These are phyloP conservation scores for Pseudogymnoascus sp. DNA, from an alignment of 2,329 filamentous ascomycete species.

Conservation along the genomic window DNA sequence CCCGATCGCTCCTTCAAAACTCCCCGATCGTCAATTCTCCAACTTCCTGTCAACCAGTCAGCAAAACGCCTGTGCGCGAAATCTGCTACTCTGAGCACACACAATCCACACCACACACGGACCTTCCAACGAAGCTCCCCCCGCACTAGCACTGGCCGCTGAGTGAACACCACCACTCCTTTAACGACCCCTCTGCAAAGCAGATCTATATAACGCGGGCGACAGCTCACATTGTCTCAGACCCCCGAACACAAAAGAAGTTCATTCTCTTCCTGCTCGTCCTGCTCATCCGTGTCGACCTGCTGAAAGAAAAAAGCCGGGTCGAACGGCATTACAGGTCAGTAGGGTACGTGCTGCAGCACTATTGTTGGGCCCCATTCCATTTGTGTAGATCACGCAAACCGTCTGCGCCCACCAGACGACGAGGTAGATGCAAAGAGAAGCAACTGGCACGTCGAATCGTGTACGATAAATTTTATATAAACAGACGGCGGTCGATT, in stretches of 20 bases:
- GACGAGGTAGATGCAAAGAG: constrained; percentile 1
- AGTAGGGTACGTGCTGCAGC: not conserved
- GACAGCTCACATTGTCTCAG: constrained; percentile 5
- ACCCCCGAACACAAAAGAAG: constrained; percentile 2
- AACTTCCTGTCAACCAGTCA: not conserved
- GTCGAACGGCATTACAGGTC: not conserved
- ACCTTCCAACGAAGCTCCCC: constrained; percentile 7
- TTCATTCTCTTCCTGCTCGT: not conserved
- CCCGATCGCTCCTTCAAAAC: not conserved
- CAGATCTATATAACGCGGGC: constrained; percentile 9
- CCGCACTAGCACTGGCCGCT: constrained; percentile 5
- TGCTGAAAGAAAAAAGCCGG: not conserved
- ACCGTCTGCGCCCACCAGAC: not conserved
- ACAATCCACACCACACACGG: constrained; percentile 1
- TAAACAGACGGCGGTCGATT: not conserved
- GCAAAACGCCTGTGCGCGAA: not conserved
- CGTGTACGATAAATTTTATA: not conserved
- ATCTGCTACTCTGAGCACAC: not conserved
- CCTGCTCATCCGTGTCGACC: constrained; percentile 2
- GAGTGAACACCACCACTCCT: constrained; percentile 5
- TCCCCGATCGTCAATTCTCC: not conserved
- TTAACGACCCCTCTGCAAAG: constrained; percentile 7
- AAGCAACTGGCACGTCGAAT: not conserved
- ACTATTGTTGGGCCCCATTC: not conserved
- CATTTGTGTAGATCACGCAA: not conserved